Evolutionary conservation across 2,329 filamentous ascomycete genomes (phyloP).

Genomic region (Diaporthe helianthi): DNA sequence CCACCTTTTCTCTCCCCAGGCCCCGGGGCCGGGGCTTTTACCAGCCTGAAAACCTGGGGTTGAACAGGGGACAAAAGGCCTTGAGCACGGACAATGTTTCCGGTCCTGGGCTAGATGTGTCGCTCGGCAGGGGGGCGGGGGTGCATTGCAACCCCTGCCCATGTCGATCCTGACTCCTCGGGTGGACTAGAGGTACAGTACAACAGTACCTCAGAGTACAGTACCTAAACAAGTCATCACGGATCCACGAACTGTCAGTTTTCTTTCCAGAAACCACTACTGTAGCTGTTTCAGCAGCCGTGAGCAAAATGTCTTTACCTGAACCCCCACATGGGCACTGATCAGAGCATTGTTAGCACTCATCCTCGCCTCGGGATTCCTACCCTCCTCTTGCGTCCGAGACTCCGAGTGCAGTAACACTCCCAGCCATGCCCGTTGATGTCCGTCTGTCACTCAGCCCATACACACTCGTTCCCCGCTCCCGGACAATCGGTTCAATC

Average conservation of each 20-base stretch:
- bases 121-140: not conserved
- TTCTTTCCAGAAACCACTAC: no score
- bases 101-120: not conserved
- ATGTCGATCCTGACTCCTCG: not conserved
- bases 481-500: constrained; percentile 6
- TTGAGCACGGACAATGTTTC: constrained; percentile 17
- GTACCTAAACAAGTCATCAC: not conserved
- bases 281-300: not conserved
- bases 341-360: not conserved
- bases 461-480: not conserved
- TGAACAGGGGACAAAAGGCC: not conserved
- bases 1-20: not conserved
- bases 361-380: not conserved
- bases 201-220: no score
- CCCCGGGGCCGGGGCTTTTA: not conserved
- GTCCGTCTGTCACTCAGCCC: not conserved
- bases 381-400: not conserved
- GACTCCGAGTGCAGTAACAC: not conserved
- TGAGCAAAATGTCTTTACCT: constrained; percentile 5
- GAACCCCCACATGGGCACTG: not conserved
- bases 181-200: not conserved
- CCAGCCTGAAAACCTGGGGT: not conserved
- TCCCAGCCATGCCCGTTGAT: not conserved
- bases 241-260: not conserved
- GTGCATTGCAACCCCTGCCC: not conserved